Conservation (phyloP, 306 rosid species). For the Lablab purpureus region DNA sequence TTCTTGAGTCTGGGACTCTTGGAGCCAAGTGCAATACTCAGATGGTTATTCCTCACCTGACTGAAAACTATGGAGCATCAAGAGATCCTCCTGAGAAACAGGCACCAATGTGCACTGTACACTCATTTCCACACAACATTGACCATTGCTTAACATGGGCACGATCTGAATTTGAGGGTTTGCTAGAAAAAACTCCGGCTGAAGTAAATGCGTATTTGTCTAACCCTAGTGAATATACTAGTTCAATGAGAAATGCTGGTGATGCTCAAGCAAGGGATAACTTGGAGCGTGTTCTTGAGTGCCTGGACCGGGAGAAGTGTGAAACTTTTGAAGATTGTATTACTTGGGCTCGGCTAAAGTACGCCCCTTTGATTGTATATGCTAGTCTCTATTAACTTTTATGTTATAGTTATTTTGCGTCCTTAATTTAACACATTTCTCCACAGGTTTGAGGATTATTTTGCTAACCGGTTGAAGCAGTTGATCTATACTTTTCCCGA, state of each 20-base stretch:
- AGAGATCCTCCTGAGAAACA: conserved; percentile 96
- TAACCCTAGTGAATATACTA: conserved; percentile 71
- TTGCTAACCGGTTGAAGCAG: conserved; percentile 79
- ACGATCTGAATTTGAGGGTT: conserved; percentile 92
- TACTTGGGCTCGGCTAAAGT: conserved; percentile 86
- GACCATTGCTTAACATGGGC: conserved; percentile 98
- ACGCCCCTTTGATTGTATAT: conserved; percentile 27
- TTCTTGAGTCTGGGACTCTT: conserved; percentile 93
- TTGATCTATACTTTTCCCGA: conserved; percentile 86
- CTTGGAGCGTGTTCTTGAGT: conserved; percentile 84
- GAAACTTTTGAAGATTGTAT: conserved; percentile 80
- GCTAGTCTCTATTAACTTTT: not conserved
- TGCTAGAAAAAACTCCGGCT: conserved; percentile 87
- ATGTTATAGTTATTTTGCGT: conserved; percentile 12
- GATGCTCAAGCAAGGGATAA: conserved; percentile 93
- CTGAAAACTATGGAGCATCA: conserved; percentile 97
- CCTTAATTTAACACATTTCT: conserved; percentile 4
- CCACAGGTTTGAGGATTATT: conserved; percentile 90
- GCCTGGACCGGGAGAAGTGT: conserved; percentile 77
- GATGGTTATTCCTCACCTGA: conserved; percentile 90
- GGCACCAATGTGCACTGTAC: conserved; percentile 96
- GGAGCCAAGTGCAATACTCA: conserved; percentile 96
- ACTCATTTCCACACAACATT: conserved; percentile 92
- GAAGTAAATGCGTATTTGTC: conserved; percentile 84
- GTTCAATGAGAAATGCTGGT: conserved; percentile 72